A percentile compares a stretch with the other conserved stretches of the same genome.
Evolutionary conservation across 2,329 filamentous ascomycete genomes (phyloP).

Genomic region (Aspergillus alliaceus): DNA sequence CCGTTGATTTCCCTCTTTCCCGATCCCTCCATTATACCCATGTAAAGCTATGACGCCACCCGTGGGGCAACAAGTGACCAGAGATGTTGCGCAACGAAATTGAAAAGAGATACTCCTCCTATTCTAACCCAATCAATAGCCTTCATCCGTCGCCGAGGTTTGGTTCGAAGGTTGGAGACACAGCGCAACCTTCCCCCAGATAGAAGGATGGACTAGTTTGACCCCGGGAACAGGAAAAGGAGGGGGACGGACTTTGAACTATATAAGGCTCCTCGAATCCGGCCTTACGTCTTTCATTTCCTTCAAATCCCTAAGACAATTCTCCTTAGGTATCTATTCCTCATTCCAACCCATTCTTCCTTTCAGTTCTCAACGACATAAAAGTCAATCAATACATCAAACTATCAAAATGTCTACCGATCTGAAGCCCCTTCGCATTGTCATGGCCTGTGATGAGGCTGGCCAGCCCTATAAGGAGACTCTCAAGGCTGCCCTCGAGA

Average conservation of each 20-base stretch:
- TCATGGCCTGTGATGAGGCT: slow-evolving; percentile 68
- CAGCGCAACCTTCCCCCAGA: background rate
- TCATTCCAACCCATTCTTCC: background rate
- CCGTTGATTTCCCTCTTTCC: background rate
- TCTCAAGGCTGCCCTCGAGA: slow-evolving; percentile 71
- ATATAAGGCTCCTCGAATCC: slow-evolving; percentile 5
- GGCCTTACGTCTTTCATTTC: background rate
- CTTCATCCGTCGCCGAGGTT: background rate
- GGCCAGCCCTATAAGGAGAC: slow-evolving; percentile 76
- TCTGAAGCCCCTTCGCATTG: slow-evolving; percentile 55
- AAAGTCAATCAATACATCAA: background rate
- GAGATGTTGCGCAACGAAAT: slow-evolving; percentile 1
- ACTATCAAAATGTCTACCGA: slow-evolving; percentile 31
- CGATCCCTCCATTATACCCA: background rate
- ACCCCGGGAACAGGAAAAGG: background rate
- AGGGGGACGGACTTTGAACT: background rate
- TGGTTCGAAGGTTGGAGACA: background rate
- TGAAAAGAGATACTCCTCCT: background rate
- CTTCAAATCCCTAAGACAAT: background rate
- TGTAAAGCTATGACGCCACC: slow-evolving; percentile 5
- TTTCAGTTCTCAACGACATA: background rate
- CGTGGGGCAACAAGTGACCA: slow-evolving; percentile 16
- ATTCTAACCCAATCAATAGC: background rate
- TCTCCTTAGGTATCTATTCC: background rate
- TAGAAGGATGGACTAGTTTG: background rate